Evolutionary conservation across 23 red algal genomes (phyloP), one percentile per base, ranked within the genome.

Genomic region (Agarophyton chilense): DNA sequence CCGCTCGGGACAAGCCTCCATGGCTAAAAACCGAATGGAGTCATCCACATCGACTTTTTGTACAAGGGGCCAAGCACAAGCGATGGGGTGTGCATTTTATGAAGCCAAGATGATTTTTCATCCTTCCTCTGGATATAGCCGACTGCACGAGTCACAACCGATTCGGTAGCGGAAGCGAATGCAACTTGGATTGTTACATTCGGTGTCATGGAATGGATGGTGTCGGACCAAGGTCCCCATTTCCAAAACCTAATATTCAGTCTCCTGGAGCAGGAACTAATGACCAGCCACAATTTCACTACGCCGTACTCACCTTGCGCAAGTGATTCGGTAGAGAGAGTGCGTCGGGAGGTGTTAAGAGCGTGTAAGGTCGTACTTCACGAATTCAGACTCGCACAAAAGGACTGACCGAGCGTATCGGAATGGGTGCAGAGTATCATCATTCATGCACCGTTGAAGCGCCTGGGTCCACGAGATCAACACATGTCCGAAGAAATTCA

Each of bases 291-390:
- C 40, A 51, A 90, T 67, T 79, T 79, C 21, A 79, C 55, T 10
- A 56, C 62, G 3, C 72, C 86, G 14, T 90, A 90, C 29, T 90
- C 17, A 0, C 86, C 86, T 21, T 90, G 86, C 52, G 68, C 73
- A 21, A 90, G 79, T 78, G 86, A 32, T 2, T 54, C 86, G n/a
- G 72, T 90, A 5, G 49, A 77, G 31, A 29, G 52, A 29, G 22
- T 90, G 10, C 36, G 62, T 21, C 38, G 73, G 8, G 72, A 90
- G 26, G 73, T 90, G 50, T 18, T 61, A 52, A 12, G 50, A 4
- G 43, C 83, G 19, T 77, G 46, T 61, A 32, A 43, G 14, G 83
- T 62, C 0, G 13, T 88, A 17, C 33, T 88, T 22, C 24, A 36
- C 41, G 83, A 88, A 14, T 88, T 52, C 21, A 18, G 52, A 29